A percentile compares a stretch with the other conserved stretches of the same genome.
Evolutionary conservation across 371 early-diverging fungal species (phyloP).

Genomic region (Chytridium lagenaria): DNA sequence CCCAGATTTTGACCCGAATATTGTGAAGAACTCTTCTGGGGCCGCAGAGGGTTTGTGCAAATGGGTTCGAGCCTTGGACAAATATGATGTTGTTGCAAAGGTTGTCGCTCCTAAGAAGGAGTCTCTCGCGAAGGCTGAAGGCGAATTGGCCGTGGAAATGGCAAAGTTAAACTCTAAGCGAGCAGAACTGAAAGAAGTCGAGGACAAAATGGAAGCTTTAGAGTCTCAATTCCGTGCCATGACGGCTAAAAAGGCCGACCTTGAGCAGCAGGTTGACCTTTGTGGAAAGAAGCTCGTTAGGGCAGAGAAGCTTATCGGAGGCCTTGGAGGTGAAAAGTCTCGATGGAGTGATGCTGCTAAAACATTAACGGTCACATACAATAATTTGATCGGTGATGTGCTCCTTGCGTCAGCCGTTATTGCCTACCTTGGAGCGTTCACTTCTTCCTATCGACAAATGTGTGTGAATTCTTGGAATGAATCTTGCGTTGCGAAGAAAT

Average conservation of each 20-base stretch:
- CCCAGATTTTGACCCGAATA: constrained; percentile 65
- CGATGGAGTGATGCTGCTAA: constrained; percentile 61
- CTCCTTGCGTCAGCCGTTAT: constrained; percentile 58
- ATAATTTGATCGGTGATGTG: constrained; percentile 59
- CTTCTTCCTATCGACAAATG: constrained; percentile 52
- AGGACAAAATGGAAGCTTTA: constrained; percentile 59
- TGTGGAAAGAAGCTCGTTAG: constrained; percentile 59
- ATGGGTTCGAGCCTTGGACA: constrained; percentile 66
- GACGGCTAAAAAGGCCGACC: constrained; percentile 60
- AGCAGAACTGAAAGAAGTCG: constrained; percentile 64
- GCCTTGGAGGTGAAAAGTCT: constrained; percentile 64
- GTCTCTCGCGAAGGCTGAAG: constrained; percentile 62
- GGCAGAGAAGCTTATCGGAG: constrained; percentile 65
- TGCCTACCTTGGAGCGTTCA: constrained; percentile 64
- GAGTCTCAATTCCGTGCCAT: constrained; percentile 55
- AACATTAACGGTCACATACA: constrained; percentile 46
- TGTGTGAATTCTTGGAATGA: constrained; percentile 54
- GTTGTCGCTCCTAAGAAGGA: constrained; percentile 66
- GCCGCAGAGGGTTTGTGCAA: constrained; percentile 67
- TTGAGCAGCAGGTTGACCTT: constrained; percentile 63
- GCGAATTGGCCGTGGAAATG: constrained; percentile 61
- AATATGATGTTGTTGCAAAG: constrained; percentile 66
- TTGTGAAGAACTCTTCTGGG: constrained; percentile 63
- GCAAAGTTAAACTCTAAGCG: constrained; percentile 58
- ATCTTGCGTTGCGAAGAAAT: constrained; percentile 38